These are phyloP conservation scores for Fusarium illudens DNA, from an alignment of 2,329 filamentous ascomycete genomes.

Conservation along the genomic window DNA sequence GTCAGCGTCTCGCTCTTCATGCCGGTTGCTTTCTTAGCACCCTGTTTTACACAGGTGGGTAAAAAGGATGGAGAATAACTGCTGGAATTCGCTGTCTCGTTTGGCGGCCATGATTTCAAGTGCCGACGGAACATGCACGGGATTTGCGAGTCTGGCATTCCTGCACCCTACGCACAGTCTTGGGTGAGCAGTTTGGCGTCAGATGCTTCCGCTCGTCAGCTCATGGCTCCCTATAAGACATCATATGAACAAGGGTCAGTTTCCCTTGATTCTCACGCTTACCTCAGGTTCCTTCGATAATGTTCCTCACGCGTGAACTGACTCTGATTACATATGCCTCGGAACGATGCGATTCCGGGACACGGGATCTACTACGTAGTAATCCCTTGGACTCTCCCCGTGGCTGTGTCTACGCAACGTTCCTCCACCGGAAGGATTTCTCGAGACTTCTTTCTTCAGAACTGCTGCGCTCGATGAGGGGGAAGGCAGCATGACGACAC, in stretches of 20 bases:
- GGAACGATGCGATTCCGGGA: neutral
- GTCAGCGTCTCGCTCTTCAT: conserved; percentile 3
- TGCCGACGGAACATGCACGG: neutral
- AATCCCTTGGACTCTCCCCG: neutral
- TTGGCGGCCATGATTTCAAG: neutral
- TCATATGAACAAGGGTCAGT: neutral
- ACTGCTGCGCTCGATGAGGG: neutral
- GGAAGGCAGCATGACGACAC: conserved; percentile 5
- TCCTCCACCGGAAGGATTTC: neutral
- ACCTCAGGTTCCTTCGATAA: neutral
- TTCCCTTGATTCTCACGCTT: conserved; percentile 1
- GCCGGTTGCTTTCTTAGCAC: neutral
- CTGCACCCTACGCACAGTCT: neutral
- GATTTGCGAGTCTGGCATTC: neutral
- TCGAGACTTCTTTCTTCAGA: neutral
- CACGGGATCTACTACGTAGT: neutral
- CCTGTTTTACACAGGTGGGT: conserved; percentile 2
- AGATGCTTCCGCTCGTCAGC: neutral
- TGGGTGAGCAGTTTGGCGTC: neutral
- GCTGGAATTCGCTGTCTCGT: neutral
- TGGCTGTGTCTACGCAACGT: conserved; percentile 8
- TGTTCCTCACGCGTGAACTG: neutral
- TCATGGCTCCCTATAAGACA: neutral
- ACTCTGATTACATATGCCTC: neutral
- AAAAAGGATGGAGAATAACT: neutral